phyloP scores from a whole-genome alignment of 176 grass and related monocot species.

The Bothriochloa decipiens region DNA sequence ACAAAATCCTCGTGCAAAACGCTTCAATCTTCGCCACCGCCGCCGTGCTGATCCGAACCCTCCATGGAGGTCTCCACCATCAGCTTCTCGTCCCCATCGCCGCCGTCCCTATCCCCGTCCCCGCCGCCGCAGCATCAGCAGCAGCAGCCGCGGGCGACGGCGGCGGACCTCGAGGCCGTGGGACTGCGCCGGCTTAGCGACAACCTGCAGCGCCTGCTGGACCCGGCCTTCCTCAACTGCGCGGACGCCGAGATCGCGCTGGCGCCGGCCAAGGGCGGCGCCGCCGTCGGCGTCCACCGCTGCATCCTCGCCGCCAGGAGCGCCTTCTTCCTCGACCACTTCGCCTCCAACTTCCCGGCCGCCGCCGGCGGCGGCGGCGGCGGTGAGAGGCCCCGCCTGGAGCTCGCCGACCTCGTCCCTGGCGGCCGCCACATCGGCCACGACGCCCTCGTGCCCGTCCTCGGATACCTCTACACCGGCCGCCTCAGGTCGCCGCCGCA shows the following conservation, averaged over 20 bases:
- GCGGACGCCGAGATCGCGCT: conserved; percentile 67
- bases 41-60: not conserved
- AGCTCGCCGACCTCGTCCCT: conserved; percentile 50
- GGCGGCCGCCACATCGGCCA: conserved; percentile 52
- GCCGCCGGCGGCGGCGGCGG: not conserved
- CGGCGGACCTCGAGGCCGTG: conserved; percentile 49
- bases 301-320: conserved; percentile 83
- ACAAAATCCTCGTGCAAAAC: not conserved
- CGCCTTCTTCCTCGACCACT: conserved; percentile 61
- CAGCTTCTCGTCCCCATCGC: conserved; percentile 46
- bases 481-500: conserved; percentile 51
- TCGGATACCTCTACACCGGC: conserved; percentile 70
- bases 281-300: conserved; percentile 56
- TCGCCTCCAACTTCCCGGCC: conserved; percentile 39
- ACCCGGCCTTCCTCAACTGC: conserved; percentile 64
- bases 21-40: not conserved
- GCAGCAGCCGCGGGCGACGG: not conserved
- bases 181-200: conserved; percentile 67
- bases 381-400: conserved; percentile 41
- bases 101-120: not conserved
- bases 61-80: conserved; percentile 51
- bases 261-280: conserved; percentile 35
- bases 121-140: not conserved
- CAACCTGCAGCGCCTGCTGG: conserved; percentile 71
- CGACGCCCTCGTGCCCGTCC: conserved; percentile 61